These are phyloP conservation scores for Beauveria bassiana DNA, from an alignment of 2,329 filamentous ascomycete species.

Conservation along the genomic window DNA sequence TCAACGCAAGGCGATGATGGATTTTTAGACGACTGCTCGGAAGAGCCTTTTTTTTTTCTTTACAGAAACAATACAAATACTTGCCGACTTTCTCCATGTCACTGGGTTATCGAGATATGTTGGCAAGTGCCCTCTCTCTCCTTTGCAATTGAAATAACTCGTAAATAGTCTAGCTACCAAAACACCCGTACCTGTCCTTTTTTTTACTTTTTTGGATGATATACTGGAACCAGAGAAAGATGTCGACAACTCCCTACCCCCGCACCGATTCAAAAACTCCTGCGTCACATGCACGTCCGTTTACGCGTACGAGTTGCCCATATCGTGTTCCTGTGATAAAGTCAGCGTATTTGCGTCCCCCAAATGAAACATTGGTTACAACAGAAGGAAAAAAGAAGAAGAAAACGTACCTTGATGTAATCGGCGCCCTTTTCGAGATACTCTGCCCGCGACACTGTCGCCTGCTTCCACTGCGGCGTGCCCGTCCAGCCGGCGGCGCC, in stretches of 20 bases:
- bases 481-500: slow-evolving; percentile 83
- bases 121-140: not conserved
- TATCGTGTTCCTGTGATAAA: slow-evolving; percentile 50
- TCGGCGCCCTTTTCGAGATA: slow-evolving; percentile 88
- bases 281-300: not conserved
- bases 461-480: slow-evolving; percentile 49
- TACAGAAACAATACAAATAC: not conserved
- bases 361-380: no score
- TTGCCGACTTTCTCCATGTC: not conserved
- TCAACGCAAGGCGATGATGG: not conserved
- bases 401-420: slow-evolving; percentile 67
- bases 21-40: not conserved
- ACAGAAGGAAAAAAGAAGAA: not conserved
- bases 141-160: not conserved
- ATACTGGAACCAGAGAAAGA: not conserved
- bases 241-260: not conserved
- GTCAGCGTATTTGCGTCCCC: not conserved
- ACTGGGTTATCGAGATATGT: not conserved
- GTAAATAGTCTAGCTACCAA: not conserved
- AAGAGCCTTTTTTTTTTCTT: not conserved
- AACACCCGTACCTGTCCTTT: not conserved
- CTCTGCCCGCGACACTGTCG: slow-evolving; percentile 70
- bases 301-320: slow-evolving; percentile 53
- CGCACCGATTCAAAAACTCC: slow-evolving; percentile 4
- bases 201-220: not conserved